Percentiles rank a stretch among this genome's conserved stretches.
Conservation (phyloP, 257 asterid species). For the Ocimum tenuiflorum region DNA sequence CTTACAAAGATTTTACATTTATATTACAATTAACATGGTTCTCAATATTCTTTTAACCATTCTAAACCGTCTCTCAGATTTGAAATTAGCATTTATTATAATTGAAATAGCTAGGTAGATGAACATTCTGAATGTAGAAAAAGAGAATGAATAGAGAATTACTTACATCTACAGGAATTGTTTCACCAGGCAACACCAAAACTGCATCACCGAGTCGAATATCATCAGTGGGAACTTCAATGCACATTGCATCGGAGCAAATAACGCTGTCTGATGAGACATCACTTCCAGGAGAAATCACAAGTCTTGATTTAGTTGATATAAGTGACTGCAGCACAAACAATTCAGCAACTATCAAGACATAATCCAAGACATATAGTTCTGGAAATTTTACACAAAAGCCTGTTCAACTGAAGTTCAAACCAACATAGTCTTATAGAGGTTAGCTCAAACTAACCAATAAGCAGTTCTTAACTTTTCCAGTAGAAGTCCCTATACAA, state of each 20-base stretch:
- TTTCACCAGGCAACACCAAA: constrained; percentile 96
- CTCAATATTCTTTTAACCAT: not conserved
- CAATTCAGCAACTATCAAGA: constrained; percentile 15
- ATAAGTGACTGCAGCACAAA: constrained; percentile 72
- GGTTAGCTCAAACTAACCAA: constrained; percentile 2
- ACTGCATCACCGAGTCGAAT: constrained; percentile 71
- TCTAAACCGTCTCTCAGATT: too few relatives aligned
- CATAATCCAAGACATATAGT: constrained; percentile 1
- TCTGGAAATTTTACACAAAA: not conserved
- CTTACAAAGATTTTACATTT: too few relatives aligned
- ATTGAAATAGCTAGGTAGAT: constrained; percentile 1
- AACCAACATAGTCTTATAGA: not conserved
- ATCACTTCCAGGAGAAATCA: constrained; percentile 71
- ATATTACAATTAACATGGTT: not conserved
- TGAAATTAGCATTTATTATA: constrained; percentile 6
- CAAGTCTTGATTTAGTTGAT: constrained; percentile 84
- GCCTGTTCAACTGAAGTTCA: too few relatives aligned
- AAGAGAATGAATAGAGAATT: constrained; percentile 10
- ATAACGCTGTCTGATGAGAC: constrained; percentile 49
- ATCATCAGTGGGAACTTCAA: constrained; percentile 94
- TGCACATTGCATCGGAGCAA: constrained; percentile 69
- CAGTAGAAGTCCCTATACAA: not conserved
- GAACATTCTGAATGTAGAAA: not conserved
- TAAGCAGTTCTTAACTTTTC: not conserved
- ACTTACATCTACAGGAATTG: constrained; percentile 94